A percentile compares a stretch with the other conserved stretches of the same genome.
These are phyloP conservation scores for Lasiodiplodia sp. DNA, from an alignment of 2,329 filamentous ascomycete genomes.

Conservation along the genomic window DNA sequence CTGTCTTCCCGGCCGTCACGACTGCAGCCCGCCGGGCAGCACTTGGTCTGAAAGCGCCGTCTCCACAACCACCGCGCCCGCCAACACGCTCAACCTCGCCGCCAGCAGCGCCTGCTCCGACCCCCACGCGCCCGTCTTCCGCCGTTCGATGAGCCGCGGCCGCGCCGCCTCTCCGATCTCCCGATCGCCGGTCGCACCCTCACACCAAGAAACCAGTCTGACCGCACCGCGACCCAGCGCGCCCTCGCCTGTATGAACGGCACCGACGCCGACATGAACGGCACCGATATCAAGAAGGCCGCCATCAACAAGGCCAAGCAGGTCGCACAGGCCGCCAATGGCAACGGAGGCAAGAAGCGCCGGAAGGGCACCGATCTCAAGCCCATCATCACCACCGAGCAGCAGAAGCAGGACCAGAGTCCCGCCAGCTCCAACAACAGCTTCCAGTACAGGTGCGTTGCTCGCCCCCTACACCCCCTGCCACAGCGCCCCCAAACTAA, in stretches of 20 bases:
- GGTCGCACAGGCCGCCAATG: slow-evolving; percentile 65
- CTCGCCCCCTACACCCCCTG: slow-evolving; percentile 10
- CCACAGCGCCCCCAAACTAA: slow-evolving; percentile 15
- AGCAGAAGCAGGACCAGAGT: slow-evolving; percentile 57
- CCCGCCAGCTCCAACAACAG: slow-evolving; percentile 44
- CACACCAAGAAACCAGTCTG: slow-evolving; percentile 16
- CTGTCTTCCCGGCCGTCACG: slow-evolving; percentile 26
- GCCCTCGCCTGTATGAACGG: slow-evolving; percentile 27
- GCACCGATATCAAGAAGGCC: slow-evolving; percentile 68
- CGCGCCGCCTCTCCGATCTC: slow-evolving; percentile 36
- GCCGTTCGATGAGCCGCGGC: slow-evolving; percentile 41
- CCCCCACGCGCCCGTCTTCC: slow-evolving; percentile 9
- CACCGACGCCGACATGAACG: slow-evolving; percentile 60
- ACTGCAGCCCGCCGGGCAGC: slow-evolving; percentile 27
- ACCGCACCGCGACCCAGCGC: slow-evolving; percentile 27
- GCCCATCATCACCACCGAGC: slow-evolving; percentile 77
- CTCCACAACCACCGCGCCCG: slow-evolving; percentile 36
- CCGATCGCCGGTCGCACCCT: slow-evolving; percentile 34
- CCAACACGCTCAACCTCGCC: slow-evolving; percentile 30
- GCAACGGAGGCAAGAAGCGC: slow-evolving; percentile 71
- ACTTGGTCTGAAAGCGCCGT: slow-evolving; percentile 37
- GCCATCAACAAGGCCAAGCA: slow-evolving; percentile 72
- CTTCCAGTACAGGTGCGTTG: slow-evolving; percentile 52
- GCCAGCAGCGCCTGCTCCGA: slow-evolving; percentile 33
- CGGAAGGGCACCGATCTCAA: slow-evolving; percentile 75